Evolutionary conservation across 2,329 filamentous ascomycete genomes (phyloP), one percentile per base, ranked within the genome.

Genomic region (Botrytis byssoidea): DNA sequence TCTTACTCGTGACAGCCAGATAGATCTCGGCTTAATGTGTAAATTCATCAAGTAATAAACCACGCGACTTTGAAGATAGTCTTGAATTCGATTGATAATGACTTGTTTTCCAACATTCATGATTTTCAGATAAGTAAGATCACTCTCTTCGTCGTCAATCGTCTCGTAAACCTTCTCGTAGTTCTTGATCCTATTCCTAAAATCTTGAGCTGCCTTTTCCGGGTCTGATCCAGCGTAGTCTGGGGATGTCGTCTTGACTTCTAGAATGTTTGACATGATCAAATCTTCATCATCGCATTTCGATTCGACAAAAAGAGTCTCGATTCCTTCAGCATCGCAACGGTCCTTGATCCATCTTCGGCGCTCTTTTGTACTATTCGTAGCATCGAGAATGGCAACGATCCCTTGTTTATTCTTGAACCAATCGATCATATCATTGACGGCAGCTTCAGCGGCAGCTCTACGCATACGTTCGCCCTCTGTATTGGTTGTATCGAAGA

Each of bases 11-110:
- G 96, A 98, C 70, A 99, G 85, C 96, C 96, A 99, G 77, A 99
- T 97, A 6, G 94, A 97, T 73, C 96, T 90, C 29, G 95, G 95
- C 77, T 95, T 95, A 82, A 99, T 99, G 84, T 99, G 96, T 57
- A 99, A 87, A 82, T 98, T 99, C 91, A 98, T 98, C 74, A 98
- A 89, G 82, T 98, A 99, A 84, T 99, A 99, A 64, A 99, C 95
- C 63, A 99, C 91, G 74, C 96, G 91, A 82, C 94, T 97, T 82
- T 98, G 96, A 42, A 99, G 87, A 81, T 99, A 99, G 83, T 99
- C 96, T 81, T 94, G 92, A 80, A 99, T 97, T 81, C 93, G 91
- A 84, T 98, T 99, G 88, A 99, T 98, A 80, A 98, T 96, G 81
- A 98, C 95, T 81, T 97, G 94, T 78, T 93, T 93, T 74, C 96